Conservation (phyloP, 208 protist species). For the Trypanosoma avium region DNA sequence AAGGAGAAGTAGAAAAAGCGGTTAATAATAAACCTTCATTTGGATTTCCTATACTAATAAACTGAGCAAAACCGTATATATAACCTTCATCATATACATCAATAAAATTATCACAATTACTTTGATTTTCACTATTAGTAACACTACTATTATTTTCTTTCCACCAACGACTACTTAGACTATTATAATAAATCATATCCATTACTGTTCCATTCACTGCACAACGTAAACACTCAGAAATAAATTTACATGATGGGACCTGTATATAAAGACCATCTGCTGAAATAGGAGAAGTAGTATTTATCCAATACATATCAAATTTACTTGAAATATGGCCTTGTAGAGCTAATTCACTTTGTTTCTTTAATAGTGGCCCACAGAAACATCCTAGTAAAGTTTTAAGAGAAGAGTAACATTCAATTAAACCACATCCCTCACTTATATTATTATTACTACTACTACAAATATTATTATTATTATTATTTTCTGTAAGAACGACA, state of each 20-base stretch:
- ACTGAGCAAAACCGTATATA: slow-evolving; percentile 48
- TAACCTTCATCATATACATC: slow-evolving; percentile 36
- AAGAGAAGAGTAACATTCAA: slow-evolving; percentile 31
- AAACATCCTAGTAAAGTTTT: slow-evolving; percentile 32
- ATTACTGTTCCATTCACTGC: slow-evolving; percentile 1
- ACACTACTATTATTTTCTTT: background rate
- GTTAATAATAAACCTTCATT: slow-evolving; percentile 35
- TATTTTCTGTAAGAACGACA: slow-evolving; percentile 6
- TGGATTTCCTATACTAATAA: slow-evolving; percentile 25
- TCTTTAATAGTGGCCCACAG: slow-evolving; percentile 24
- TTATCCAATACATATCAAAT: slow-evolving; percentile 22
- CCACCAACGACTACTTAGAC: slow-evolving; percentile 10
- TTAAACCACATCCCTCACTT: slow-evolving; percentile 5
- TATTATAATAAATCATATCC: slow-evolving; percentile 42
- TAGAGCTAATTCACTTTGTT: slow-evolving; percentile 16
- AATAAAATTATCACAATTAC: background rate
- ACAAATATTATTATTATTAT: background rate
- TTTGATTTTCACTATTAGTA: background rate
- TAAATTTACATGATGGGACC: slow-evolving; percentile 44
- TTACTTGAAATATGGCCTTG: slow-evolving; percentile 21
- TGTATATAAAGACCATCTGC: slow-evolving; percentile 69
- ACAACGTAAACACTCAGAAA: slow-evolving; percentile 31
- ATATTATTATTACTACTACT: background rate
- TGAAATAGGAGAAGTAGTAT: slow-evolving; percentile 27
- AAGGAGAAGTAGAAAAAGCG: slow-evolving; percentile 43